Conservation (phyloP, 176 grass and related monocot species). For the Zizania latifolia region DNA sequence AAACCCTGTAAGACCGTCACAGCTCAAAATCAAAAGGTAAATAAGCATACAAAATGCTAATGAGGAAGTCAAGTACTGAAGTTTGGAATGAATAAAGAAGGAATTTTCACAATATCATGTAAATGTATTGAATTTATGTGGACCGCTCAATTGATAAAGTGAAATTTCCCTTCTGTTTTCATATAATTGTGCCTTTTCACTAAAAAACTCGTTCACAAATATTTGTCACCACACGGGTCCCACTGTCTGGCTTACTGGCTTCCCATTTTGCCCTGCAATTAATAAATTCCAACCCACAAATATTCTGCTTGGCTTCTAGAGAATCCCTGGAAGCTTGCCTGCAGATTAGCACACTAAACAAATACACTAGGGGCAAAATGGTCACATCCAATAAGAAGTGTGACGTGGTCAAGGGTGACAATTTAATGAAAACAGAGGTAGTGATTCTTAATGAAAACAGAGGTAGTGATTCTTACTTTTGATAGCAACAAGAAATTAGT, state of each 20-base stretch:
- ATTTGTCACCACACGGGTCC: neutral
- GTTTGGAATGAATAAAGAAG: neutral
- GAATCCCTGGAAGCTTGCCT: neutral
- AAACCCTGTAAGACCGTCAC: slow-evolving; percentile 51
- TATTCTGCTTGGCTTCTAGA: neutral
- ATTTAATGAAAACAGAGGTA: neutral
- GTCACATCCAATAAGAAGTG: neutral
- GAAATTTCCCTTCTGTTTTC: neutral
- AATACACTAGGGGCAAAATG: neutral
- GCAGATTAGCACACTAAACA: neutral
- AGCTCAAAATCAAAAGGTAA: slow-evolving; percentile 11
- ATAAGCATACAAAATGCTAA: neutral
- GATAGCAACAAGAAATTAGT: neutral
- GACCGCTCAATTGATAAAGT: neutral
- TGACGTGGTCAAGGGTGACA: too few species aligned
- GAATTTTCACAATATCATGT: neutral
- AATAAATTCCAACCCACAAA: neutral
- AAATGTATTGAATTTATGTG: neutral
- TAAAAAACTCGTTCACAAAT: neutral
- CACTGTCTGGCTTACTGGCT: neutral
- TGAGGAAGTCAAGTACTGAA: neutral
- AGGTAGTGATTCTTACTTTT: neutral
- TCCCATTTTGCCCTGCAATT: neutral
- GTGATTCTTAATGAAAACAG: neutral
- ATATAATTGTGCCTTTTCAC: neutral